Evolutionary conservation across 768 basidiomycete species (phyloP).

Genomic region (Pulveroboletus sp.): DNA sequence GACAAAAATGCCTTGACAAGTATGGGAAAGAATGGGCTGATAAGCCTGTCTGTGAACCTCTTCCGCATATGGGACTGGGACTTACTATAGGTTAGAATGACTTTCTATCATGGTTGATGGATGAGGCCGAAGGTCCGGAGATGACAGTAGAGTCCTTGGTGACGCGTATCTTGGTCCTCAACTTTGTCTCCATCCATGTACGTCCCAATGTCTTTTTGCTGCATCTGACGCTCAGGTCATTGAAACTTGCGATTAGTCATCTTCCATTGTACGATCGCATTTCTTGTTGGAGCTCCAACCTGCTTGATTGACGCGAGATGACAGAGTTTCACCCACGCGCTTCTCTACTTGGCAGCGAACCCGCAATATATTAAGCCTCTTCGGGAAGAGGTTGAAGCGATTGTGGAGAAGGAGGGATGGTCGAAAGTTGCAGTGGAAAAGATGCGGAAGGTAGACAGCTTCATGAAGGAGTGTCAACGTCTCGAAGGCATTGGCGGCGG

Average conservation of each 20-base stretch:
- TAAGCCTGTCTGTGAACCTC: slow-evolving; percentile 23
- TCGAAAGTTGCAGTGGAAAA: slow-evolving; percentile 14
- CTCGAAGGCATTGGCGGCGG: slow-evolving; percentile 13
- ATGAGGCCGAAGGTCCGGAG: slow-evolving; percentile 18
- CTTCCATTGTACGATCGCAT: not conserved
- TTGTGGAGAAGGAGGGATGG: slow-evolving; percentile 6
- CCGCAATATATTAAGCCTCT: slow-evolving; percentile 32
- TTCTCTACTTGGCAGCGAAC: slow-evolving; percentile 34
- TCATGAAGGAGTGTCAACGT: slow-evolving; percentile 20
- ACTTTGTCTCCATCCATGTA: not conserved
- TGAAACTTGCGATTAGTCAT: not conserved
- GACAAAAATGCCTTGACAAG: slow-evolving; percentile 17
- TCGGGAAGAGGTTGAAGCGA: slow-evolving; percentile 19
- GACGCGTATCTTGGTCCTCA: not conserved
- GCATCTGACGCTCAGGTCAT: not conserved
- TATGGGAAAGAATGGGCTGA: slow-evolving; percentile 25
- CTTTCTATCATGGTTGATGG: slow-evolving; percentile 30
- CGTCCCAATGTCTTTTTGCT: not conserved
- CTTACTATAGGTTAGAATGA: slow-evolving; percentile 22
- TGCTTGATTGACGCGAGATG: slow-evolving; percentile 9
- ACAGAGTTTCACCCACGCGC: slow-evolving; percentile 16
- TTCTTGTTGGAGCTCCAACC: not conserved
- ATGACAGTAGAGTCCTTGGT: slow-evolving; percentile 17
- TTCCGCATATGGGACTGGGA: not conserved
- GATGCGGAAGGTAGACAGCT: slow-evolving; percentile 38